phyloP scores from a whole-genome alignment of 768 basidiomycete genomes.

The Termitomyces sp. region DNA sequence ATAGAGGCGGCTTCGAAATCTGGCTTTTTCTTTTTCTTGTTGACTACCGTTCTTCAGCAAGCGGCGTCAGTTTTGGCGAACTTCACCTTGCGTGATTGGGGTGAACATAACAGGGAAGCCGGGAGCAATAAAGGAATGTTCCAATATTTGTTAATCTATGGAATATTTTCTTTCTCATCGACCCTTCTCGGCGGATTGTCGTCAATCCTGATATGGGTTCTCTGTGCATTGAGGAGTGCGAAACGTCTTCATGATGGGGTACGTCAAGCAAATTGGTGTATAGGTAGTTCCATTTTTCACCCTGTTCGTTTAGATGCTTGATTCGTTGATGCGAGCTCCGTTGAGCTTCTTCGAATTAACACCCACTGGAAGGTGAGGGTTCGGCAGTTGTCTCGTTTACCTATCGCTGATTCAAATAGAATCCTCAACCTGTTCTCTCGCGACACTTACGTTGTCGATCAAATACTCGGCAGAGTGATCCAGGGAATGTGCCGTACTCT shows the following conservation, averaged over 20 bases:
- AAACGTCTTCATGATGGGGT: slow-evolving; percentile 73
- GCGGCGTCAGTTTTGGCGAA: slow-evolving; percentile 53
- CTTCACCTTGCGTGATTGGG: slow-evolving; percentile 73
- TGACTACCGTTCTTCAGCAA: slow-evolving; percentile 53
- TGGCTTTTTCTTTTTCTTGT: slow-evolving; percentile 62
- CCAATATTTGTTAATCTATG: slow-evolving; percentile 60
- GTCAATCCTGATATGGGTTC: slow-evolving; percentile 68
- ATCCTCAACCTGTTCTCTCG: slow-evolving; percentile 90
- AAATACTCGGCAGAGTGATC: slow-evolving; percentile 73
- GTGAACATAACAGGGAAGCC: slow-evolving; percentile 62
- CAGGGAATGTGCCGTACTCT: slow-evolving; percentile 64
- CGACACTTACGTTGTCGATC: slow-evolving; percentile 83
- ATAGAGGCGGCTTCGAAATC: slow-evolving; percentile 70
- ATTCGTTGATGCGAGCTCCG: slow-evolving; percentile 76
- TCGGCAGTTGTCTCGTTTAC: not conserved
- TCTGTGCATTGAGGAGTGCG: slow-evolving; percentile 70
- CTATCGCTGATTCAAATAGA: slow-evolving; percentile 28
- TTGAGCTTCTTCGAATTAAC: slow-evolving; percentile 88
- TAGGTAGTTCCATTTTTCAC: not conserved
- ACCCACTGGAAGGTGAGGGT: slow-evolving; percentile 67
- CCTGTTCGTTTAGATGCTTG: slow-evolving; percentile 51
- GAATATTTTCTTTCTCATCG: slow-evolving; percentile 56
- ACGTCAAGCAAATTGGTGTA: slow-evolving; percentile 17
- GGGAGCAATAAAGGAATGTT: slow-evolving; percentile 54
- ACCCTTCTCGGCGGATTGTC: slow-evolving; percentile 48